Evolutionary conservation across 495 filamentous ascomycete species (phyloP).

Genomic region (Penicillium mononematosum): DNA sequence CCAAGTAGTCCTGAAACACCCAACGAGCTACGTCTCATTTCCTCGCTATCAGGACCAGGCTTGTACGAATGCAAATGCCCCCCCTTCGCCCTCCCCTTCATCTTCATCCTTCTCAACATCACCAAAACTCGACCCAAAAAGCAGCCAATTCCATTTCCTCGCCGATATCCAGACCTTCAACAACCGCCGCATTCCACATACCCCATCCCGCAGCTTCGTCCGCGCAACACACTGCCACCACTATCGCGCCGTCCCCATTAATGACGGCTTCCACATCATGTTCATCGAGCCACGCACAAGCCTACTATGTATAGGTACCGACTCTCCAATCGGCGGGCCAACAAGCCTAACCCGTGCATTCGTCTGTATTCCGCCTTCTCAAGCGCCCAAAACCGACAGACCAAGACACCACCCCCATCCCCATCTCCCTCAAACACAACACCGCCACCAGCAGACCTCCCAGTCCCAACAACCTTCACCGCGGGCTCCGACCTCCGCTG

Average conservation of each 20-base stretch:
- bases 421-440: conserved; percentile 17
- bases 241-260: conserved; percentile 65
- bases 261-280: conserved; percentile 67
- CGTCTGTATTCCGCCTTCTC: conserved; percentile 35
- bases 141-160: conserved; percentile 35
- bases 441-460: conserved; percentile 39
- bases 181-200: conserved; percentile 27
- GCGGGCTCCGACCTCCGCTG: conserved; percentile 58
- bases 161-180: conserved; percentile 31
- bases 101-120: conserved; percentile 12
- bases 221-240: conserved; percentile 57
- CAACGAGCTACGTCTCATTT: conserved; percentile 62
- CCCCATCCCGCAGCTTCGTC: conserved; percentile 32
- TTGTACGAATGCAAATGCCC: conserved; percentile 36
- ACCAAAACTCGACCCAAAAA: conserved; percentile 24
- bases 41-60: conserved; percentile 57
- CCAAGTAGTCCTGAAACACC: conserved; percentile 49
- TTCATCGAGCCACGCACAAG: conserved; percentile 65
- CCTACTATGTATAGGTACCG: conserved; percentile 63
- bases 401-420: background rate
- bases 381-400: background rate
- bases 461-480: conserved; percentile 52
- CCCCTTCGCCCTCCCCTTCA: conserved; percentile 6
- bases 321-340: conserved; percentile 58
- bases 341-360: conserved; percentile 48